Percentiles rank a stretch among this genome's conserved stretches.
Evolutionary conservation across 495 filamentous ascomycete species (phyloP).

Genomic region (Physcia stellaris): DNA sequence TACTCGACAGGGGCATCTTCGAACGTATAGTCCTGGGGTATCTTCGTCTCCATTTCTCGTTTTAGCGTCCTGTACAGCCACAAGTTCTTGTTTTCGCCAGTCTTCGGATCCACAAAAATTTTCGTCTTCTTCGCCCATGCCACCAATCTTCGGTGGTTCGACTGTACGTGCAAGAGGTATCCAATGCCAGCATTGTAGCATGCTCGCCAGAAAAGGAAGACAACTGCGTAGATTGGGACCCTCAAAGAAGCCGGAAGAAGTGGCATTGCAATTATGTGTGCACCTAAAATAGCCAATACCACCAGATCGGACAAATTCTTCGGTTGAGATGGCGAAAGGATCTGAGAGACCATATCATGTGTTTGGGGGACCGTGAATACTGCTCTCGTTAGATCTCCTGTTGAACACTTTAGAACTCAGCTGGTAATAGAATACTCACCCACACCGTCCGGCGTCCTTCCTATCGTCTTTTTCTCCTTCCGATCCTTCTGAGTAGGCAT

Average conservation of each 20-base stretch:
- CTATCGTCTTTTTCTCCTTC: conserved; percentile 65
- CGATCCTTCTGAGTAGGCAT: too few relatives aligned
- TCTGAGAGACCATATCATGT: conserved; percentile 97
- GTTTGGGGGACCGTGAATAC: conserved; percentile 94
- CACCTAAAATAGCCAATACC: conserved; percentile 67
- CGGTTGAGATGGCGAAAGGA: conserved; percentile 85
- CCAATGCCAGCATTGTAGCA: conserved; percentile 92
- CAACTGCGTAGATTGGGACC: conserved; percentile 58
- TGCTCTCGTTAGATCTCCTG: conserved; percentile 30
- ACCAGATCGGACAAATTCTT: conserved; percentile 81
- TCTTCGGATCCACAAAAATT: conserved; percentile 73
- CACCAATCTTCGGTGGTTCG: conserved; percentile 71
- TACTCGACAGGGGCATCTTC: conserved; percentile 90
- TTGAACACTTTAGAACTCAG: too few relatives aligned
- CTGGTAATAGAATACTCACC: conserved; percentile 40
- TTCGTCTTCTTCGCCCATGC: conserved; percentile 74
- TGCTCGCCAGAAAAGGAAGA: conserved; percentile 86
- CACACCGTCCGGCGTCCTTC: conserved; percentile 79
- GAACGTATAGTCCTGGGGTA: conserved; percentile 86
- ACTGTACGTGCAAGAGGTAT: conserved; percentile 77
- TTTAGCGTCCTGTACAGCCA: conserved; percentile 71
- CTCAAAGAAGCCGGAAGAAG: conserved; percentile 51
- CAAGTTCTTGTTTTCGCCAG: conserved; percentile 68
- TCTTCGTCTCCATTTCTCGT: conserved; percentile 82
- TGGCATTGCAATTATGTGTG: conserved; percentile 60